A percentile compares a stretch with the other conserved stretches of the same genome.
Conservation (phyloP, 495 filamentous ascomycete genomes). For the Xylaria bambusicola region DNA sequence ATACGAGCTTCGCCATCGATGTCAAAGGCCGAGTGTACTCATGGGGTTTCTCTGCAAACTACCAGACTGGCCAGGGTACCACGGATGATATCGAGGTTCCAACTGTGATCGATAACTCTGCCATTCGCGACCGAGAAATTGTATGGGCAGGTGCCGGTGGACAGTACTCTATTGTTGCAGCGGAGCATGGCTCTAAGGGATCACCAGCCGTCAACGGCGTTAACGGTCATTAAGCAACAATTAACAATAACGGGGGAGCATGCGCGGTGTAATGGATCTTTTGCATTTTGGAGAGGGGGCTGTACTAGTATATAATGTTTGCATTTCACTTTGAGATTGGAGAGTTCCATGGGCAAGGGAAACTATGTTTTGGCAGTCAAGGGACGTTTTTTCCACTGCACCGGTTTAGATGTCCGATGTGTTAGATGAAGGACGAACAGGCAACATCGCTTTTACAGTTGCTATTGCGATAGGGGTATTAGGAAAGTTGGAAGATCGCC, state of each 20-base stretch:
- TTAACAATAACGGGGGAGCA: not conserved
- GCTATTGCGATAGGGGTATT: not conserved
- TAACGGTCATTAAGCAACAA: not conserved
- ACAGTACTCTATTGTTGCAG: constrained; percentile 61
- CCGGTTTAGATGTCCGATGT: not conserved
- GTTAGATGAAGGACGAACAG: not conserved
- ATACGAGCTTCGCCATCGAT: constrained; percentile 61
- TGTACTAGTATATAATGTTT: constrained; percentile 12
- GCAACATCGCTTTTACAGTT: not conserved
- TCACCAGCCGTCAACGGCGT: constrained; percentile 7
- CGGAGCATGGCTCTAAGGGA: constrained; percentile 2
- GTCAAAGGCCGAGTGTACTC: constrained; percentile 57
- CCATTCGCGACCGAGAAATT: constrained; percentile 55
- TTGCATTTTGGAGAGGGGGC: not conserved
- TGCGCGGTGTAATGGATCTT: not conserved
- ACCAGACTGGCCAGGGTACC: constrained; percentile 63
- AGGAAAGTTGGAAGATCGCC: not conserved
- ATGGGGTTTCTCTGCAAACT: constrained; percentile 70
- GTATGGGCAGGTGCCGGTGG: constrained; percentile 61
- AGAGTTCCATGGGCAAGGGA: not conserved
- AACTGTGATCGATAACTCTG: constrained; percentile 60
- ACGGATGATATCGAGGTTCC: constrained; percentile 56
- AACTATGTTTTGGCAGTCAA: not conserved
- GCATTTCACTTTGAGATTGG: constrained; percentile 2
- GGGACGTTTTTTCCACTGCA: not conserved